phyloP scores from a whole-genome alignment of 371 early-diverging fungal genomes.

The Syncephalis plumigaleata region DNA sequence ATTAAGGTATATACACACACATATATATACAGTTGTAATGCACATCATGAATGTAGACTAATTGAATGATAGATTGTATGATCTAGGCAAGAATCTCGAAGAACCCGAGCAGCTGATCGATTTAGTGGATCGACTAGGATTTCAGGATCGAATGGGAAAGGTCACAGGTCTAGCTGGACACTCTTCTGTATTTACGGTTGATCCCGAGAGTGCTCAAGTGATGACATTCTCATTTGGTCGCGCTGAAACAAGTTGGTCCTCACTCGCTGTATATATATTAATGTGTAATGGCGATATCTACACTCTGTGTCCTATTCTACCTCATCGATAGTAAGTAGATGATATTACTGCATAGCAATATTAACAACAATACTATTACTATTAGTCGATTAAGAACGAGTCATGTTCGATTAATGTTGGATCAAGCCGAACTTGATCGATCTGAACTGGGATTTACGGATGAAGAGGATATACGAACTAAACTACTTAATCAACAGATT shows the following conservation, averaged over 20 bases:
- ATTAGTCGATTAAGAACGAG: not conserved
- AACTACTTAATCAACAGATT: not conserved
- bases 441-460: not conserved
- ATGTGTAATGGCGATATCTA: conserved; percentile 25
- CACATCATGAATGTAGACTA: not conserved
- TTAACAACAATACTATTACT: not conserved
- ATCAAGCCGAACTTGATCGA: not conserved
- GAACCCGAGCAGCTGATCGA: conserved; percentile 26
- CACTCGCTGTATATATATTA: conserved; percentile 25
- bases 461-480: too few species aligned
- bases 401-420: not conserved
- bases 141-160: not conserved
- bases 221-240: conserved; percentile 31
- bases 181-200: conserved; percentile 8
- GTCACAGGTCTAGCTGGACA: not conserved
- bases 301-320: conserved; percentile 29
- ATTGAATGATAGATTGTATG: conserved; percentile 19
- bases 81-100: conserved; percentile 17
- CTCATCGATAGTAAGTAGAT: conserved; percentile 20
- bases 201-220: conserved; percentile 17
- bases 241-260: conserved; percentile 21
- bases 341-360: not conserved
- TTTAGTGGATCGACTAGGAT: conserved; percentile 10
- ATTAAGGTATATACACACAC: conserved; percentile 2
- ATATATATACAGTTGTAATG: not conserved